phyloP scores from a whole-genome alignment of 2,329 filamentous ascomycete genomes.

The Diaporthe eres region DNA sequence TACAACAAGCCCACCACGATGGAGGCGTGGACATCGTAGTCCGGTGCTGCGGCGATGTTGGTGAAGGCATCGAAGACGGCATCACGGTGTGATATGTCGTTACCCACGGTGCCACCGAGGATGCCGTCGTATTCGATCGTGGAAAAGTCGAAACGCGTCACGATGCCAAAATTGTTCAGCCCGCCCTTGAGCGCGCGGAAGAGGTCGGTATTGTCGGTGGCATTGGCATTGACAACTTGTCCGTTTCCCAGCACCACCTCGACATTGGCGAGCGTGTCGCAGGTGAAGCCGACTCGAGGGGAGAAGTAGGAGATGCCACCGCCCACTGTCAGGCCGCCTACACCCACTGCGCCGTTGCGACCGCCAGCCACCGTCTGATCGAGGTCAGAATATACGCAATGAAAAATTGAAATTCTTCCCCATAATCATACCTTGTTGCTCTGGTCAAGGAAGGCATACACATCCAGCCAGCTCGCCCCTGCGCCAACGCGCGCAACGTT shows the following conservation, averaged over 20 bases:
- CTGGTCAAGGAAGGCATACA: conserved; percentile 12
- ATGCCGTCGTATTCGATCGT: conserved; percentile 16
- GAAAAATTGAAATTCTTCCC: neutral
- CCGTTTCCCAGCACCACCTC: conserved; percentile 48
- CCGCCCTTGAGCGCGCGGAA: conserved; percentile 62
- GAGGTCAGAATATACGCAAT: neutral
- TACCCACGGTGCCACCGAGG: conserved; percentile 2
- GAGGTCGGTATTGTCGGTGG: conserved; percentile 54
- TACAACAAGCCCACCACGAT: conserved; percentile 10
- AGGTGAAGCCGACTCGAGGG: conserved; percentile 31
- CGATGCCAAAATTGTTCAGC: conserved; percentile 58
- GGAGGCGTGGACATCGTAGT: conserved; percentile 23
- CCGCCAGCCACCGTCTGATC: conserved; percentile 31
- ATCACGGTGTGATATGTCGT: conserved; percentile 27
- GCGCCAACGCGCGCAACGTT: conserved; percentile 13
- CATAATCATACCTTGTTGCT: conserved; percentile 17
- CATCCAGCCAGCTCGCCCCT: conserved; percentile 21
- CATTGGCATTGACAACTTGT: conserved; percentile 57
- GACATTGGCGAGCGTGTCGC: conserved; percentile 32
- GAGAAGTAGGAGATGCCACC: conserved; percentile 36
- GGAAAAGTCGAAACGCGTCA: conserved; percentile 43
- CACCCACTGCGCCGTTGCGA: conserved; percentile 28
- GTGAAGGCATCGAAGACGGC: conserved; percentile 31
- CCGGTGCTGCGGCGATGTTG: conserved; percentile 15
- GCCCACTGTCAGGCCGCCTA: conserved; percentile 32